A percentile compares a stretch with the other conserved stretches of the same genome.
phyloP scores from a whole-genome alignment of 176 grass and related monocot species.

The Musa troglodytarum region DNA sequence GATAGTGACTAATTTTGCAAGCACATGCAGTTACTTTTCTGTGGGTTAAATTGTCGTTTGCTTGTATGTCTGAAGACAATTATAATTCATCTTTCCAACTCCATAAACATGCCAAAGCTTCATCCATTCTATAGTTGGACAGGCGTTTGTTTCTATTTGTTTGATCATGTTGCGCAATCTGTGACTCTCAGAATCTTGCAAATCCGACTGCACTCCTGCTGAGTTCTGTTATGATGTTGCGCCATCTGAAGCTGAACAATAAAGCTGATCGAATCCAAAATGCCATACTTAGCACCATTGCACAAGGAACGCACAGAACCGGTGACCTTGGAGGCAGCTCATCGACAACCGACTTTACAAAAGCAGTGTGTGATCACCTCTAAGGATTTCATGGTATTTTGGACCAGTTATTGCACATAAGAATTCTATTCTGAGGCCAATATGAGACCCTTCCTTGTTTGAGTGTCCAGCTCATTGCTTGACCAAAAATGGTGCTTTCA shows the following conservation, averaged over 20 bases:
- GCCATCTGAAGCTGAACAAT: constrained; percentile 67
- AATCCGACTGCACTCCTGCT: constrained; percentile 88
- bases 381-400: constrained; percentile 22
- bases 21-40: no score
- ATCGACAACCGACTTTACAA: constrained; percentile 74
- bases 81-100: neutral
- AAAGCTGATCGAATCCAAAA: constrained; percentile 80
- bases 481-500: neutral
- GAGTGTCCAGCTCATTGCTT: neutral
- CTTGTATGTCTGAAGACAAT: neutral
- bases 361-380: constrained; percentile 76
- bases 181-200: constrained; percentile 65
- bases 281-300: constrained; percentile 73
- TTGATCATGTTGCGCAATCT: neutral
- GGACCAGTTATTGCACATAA: neutral
- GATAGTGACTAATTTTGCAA: no score
- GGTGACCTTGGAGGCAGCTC: constrained; percentile 76
- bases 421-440: neutral
- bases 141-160: neutral
- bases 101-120: neutral
- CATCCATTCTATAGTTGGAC: neutral
- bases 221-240: constrained; percentile 95
- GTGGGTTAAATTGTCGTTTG: neutral
- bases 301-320: constrained; percentile 68
- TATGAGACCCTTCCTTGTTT: neutral